Evolutionary conservation across 2,329 filamentous ascomycete genomes (phyloP).

Genomic region (Colletotrichum sp.): DNA sequence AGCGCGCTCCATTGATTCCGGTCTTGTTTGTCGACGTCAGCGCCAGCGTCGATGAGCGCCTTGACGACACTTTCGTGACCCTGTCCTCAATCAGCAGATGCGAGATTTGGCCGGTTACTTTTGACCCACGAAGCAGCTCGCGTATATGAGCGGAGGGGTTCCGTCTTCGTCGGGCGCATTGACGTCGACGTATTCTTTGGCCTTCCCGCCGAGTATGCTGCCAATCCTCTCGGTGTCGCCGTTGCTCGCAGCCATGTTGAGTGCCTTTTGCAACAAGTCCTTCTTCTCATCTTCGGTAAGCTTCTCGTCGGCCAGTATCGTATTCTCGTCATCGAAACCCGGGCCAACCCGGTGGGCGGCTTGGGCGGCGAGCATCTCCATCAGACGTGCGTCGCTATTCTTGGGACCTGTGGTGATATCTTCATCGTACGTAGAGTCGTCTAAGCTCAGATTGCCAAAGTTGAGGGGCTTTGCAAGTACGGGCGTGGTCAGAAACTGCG

Average conservation of each 20-base stretch:
- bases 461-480: conserved; percentile 82
- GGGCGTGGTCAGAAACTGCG: conserved; percentile 90
- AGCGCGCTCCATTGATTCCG: conserved; percentile 96
- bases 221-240: conserved; percentile 85
- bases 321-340: conserved; percentile 79
- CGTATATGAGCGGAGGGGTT: conserved; percentile 95
- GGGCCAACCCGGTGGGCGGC: conserved; percentile 81
- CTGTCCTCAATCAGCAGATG: conserved; percentile 41
- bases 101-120: neutral
- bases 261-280: conserved; percentile 80
- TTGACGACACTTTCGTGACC: conserved; percentile 90
- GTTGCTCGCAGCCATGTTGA: conserved; percentile 97
- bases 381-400: conserved; percentile 85
- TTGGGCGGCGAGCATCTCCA: conserved; percentile 96
- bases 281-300: conserved; percentile 79
- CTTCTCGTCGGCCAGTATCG: conserved; percentile 76
- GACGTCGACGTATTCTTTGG: conserved; percentile 79
- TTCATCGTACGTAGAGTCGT: conserved; percentile 78
- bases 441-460: conserved; percentile 81
- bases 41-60: conserved; percentile 82
- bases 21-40: conserved; percentile 90
- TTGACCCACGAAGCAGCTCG: conserved; percentile 86
- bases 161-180: conserved; percentile 92
- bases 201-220: conserved; percentile 75
- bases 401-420: conserved; percentile 56